phyloP scores from a whole-genome alignment of 2,329 filamentous ascomycete genomes.

The Xylariales sp. region DNA sequence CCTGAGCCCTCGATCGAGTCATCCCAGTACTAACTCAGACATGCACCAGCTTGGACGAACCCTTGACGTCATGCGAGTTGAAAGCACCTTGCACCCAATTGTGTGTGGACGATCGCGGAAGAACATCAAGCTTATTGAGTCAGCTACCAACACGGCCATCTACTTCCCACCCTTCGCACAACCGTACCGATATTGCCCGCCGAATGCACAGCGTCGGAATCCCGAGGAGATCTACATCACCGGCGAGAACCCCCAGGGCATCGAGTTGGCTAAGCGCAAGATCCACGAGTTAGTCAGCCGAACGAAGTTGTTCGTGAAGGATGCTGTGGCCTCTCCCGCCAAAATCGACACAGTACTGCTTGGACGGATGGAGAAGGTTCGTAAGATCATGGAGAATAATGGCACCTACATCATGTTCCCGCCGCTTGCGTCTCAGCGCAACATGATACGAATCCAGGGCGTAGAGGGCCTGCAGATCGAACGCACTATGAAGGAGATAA shows the following conservation, averaged over 20 bases:
- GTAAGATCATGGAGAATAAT: constrained; percentile 95
- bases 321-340: constrained; percentile 80
- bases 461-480: constrained; percentile 92
- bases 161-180: constrained; percentile 96
- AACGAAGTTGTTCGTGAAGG: constrained; percentile 84
- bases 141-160: constrained; percentile 90
- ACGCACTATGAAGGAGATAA: constrained; percentile 89
- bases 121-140: constrained; percentile 97
- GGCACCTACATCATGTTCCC: constrained; percentile 94
- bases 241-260: constrained; percentile 78
- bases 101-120: constrained; percentile 91
- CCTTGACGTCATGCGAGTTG: constrained; percentile 25
- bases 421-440: constrained; percentile 77
- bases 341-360: constrained; percentile 95
- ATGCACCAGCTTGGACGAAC: constrained; percentile 23
- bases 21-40: constrained; percentile 9
- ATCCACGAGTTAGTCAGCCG: constrained; percentile 78
- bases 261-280: constrained; percentile 84
- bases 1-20: constrained; percentile 9
- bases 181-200: constrained; percentile 84
- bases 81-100: constrained; percentile 70
- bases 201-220: constrained; percentile 73
- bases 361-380: constrained; percentile 88
- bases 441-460: constrained; percentile 83
- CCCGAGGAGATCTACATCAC: constrained; percentile 94